Conservation (phyloP, 2,329 filamentous ascomycete species). For the Ophiostoma perfectum region DNA sequence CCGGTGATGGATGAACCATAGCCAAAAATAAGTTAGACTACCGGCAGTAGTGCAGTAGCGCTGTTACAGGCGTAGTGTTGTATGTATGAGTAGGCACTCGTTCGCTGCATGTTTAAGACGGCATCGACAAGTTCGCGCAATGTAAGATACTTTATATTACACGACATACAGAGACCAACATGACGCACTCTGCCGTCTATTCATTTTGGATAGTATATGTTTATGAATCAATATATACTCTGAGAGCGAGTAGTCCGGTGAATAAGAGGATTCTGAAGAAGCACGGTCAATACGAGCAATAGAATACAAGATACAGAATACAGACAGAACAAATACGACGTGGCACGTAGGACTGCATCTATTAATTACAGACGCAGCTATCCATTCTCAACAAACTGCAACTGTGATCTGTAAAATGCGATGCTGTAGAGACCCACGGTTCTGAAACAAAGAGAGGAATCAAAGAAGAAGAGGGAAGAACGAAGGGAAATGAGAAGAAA, state of each 20-base stretch:
- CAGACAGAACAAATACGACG: neutral
- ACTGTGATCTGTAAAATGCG: neutral
- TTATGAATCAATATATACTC: neutral
- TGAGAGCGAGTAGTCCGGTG: neutral
- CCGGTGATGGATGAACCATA: too few species aligned
- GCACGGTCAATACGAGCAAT: neutral
- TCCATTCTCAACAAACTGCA: neutral
- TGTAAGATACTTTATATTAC: neutral
- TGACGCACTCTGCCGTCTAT: constrained; percentile 5
- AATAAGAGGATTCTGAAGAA: neutral
- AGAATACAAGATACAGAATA: neutral
- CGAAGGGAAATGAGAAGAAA: neutral
- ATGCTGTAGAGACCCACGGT: neutral
- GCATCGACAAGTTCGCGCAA: constrained; percentile 9
- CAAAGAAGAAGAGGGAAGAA: neutral
- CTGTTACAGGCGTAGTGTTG: too few species aligned
- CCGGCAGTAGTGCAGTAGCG: neutral
- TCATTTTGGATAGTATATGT: neutral
- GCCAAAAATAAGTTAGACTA: neutral
- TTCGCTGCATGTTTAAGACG: constrained; percentile 4
- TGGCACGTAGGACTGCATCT: constrained; percentile 13
- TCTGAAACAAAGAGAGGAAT: neutral
- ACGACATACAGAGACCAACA: neutral
- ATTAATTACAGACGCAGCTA: neutral
- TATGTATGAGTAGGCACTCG: neutral